Evolutionary conservation across 148 eudicot species (phyloP), one percentile per base, ranked within the genome.

Genomic region (Limonium bicolor): DNA sequence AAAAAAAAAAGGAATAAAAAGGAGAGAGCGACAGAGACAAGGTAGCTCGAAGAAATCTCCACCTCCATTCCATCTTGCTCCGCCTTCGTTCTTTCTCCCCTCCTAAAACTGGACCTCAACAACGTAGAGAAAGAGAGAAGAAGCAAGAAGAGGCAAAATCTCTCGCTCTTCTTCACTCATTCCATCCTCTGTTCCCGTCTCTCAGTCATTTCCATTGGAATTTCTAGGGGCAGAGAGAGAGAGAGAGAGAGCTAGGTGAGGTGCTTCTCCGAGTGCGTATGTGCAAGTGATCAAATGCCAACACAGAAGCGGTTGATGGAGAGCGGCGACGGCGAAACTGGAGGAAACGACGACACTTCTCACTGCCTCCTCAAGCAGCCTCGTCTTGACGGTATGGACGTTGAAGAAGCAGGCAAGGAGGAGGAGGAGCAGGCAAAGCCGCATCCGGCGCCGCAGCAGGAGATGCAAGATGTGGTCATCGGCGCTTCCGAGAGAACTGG

Each of bases 1-100:
- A n/a, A n/a, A n/a, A n/a, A n/a, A n/a, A n/a, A n/a, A n/a, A n/a
- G n/a, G n/a, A n/a, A n/a, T n/a, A n/a, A n/a, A n/a, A n/a, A n/a
- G n/a, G n/a, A n/a, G 22, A 9, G 24, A 41, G 27, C 12, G 24
- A n/a, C 21, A 4, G 24, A 41, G 20, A 41, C 21, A 41, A 41
- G 46, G 27, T 27, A 41, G 46, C 46, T 41, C 48, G 14, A 20
- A 41, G n/a, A 43, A 43, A 43, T 43, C 48, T 25, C 48, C 48
- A 43, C 16, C n/a, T n/a, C n/a, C n/a, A n/a, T n/a, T n/a, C n/a
- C n/a, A n/a, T n/a, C 48, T 43, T 20, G 20, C 45, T 41, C 46
- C 27, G 13, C 46, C 45, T 41, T 41, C 46, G 27, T 41, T 20
- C n/a, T n/a, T n/a, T n/a, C n/a, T n/a, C 27, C 20, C 46, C 46